Percentiles rank a stretch among this genome's conserved stretches.
phyloP scores from a whole-genome alignment of 352 stramenopile species.

The Phytophthora nicotianae region DNA sequence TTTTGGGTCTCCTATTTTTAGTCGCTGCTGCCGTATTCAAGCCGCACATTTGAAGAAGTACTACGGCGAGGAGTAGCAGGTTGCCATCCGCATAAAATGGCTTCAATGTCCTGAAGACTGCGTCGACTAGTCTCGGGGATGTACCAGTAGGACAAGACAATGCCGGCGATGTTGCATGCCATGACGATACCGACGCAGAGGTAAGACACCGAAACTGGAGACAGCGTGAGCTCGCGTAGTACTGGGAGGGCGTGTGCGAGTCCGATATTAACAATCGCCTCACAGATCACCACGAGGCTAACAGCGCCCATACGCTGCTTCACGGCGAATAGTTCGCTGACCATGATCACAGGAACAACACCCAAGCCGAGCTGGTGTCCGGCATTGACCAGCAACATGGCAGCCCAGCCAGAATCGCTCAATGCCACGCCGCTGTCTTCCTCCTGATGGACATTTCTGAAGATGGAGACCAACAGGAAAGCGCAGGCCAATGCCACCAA shows the following conservation, averaged over 20 bases:
- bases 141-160: constrained; percentile 66
- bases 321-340: constrained; percentile 77
- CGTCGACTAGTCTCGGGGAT: constrained; percentile 77
- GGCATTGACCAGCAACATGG: constrained; percentile 65
- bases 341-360: constrained; percentile 58
- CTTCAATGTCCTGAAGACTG: constrained; percentile 83
- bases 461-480: constrained; percentile 58
- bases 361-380: constrained; percentile 72
- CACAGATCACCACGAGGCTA: constrained; percentile 72
- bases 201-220: constrained; percentile 48
- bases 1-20: constrained; percentile 19
- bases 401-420: constrained; percentile 63
- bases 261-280: constrained; percentile 47
- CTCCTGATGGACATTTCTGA: constrained; percentile 27
- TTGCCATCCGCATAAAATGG: constrained; percentile 75
- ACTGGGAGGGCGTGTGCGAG: constrained; percentile 43
- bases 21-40: constrained; percentile 44
- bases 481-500: constrained; percentile 51
- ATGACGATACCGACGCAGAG: constrained; percentile 49
- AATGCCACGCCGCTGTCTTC: constrained; percentile 34
- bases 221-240: constrained; percentile 45
- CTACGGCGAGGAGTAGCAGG: constrained; percentile 64
- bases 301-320: constrained; percentile 65
- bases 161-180: constrained; percentile 47
- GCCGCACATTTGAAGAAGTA: constrained; percentile 55